A percentile compares a stretch with the other conserved stretches of the same genome.
Evolutionary conservation across 2,329 filamentous ascomycete species (phyloP).

Genomic region (Shiraia sp.): DNA sequence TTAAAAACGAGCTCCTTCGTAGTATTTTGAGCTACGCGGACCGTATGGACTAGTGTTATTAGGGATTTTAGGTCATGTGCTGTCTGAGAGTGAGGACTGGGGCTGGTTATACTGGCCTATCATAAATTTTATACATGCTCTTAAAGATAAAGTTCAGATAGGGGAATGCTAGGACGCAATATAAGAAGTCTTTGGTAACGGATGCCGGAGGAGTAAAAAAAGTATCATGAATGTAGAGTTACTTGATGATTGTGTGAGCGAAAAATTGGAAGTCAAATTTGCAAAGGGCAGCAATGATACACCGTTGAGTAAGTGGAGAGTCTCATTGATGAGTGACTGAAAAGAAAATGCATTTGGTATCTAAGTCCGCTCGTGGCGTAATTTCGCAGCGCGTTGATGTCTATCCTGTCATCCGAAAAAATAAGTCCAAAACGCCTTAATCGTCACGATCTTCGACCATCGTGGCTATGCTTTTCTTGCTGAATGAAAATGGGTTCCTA

Average conservation of each 20-base stretch:
- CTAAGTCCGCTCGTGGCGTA: neutral
- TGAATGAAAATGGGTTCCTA: neutral
- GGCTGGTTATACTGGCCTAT: no score
- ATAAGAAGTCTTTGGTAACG: neutral
- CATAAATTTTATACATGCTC: no score
- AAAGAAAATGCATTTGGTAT: conserved; percentile 2
- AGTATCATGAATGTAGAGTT: neutral
- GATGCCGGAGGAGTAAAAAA: neutral
- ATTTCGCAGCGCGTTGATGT: neutral
- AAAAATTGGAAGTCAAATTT: neutral
- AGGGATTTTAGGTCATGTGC: no score
- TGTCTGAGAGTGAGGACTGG: no score
- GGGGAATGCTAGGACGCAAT: neutral
- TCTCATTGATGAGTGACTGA: neutral
- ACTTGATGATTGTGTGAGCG: neutral
- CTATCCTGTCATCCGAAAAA: neutral
- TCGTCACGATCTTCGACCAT: neutral
- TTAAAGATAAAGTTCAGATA: no score
- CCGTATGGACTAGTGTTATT: no score
- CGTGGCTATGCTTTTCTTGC: neutral
- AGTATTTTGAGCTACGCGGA: no score
- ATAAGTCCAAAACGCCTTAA: neutral
- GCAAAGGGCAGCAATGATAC: no score
- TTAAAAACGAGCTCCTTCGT: no score
- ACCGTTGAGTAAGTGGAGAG: neutral